Percentiles rank a stretch among this genome's conserved stretches.
These are phyloP conservation scores for Globisporangium carolinianum DNA, from an alignment of 352 stramenopile genomes.

Conservation along the genomic window DNA sequence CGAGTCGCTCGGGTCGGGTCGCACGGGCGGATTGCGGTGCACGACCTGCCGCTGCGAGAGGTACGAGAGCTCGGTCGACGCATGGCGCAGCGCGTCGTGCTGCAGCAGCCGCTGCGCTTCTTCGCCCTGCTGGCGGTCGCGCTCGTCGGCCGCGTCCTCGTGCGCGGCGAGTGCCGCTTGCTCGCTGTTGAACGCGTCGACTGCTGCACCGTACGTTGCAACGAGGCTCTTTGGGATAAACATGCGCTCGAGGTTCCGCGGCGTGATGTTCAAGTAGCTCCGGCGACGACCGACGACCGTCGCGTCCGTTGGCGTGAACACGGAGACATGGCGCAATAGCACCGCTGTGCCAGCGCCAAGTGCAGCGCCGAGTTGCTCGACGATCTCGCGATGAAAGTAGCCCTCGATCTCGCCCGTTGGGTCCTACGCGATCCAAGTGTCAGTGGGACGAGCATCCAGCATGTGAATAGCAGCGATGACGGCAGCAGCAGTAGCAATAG, in stretches of 20 bases:
- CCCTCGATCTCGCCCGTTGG: constrained; percentile 68
- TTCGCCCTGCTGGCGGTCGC: constrained; percentile 13
- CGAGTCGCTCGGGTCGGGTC: constrained; percentile 12
- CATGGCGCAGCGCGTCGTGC: constrained; percentile 40
- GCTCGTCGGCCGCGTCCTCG: constrained; percentile 21
- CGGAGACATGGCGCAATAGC: constrained; percentile 61
- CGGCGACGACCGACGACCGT: constrained; percentile 34
- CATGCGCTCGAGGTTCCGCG: constrained; percentile 51
- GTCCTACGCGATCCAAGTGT: constrained; percentile 30
- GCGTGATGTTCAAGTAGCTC: constrained; percentile 69
- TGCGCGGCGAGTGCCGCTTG: constrained; percentile 24
- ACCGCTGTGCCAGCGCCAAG: constrained; percentile 41
- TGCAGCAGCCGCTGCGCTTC: constrained; percentile 30
- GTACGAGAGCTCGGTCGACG: constrained; percentile 63
- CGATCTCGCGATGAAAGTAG: constrained; percentile 77
- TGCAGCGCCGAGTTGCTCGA: constrained; percentile 58
- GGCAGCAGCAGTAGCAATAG: background rate
- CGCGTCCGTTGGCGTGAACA: constrained; percentile 53
- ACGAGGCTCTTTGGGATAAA: constrained; percentile 31
- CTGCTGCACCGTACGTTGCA: constrained; percentile 19
- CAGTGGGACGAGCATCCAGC: no score
- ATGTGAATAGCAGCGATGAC: no score
- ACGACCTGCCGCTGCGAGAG: constrained; percentile 78
- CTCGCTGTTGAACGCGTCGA: constrained; percentile 43
- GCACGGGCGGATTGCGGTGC: constrained; percentile 57